phyloP scores from a whole-genome alignment of 2,329 filamentous ascomycete species.

The Blumeria graminis region DNA sequence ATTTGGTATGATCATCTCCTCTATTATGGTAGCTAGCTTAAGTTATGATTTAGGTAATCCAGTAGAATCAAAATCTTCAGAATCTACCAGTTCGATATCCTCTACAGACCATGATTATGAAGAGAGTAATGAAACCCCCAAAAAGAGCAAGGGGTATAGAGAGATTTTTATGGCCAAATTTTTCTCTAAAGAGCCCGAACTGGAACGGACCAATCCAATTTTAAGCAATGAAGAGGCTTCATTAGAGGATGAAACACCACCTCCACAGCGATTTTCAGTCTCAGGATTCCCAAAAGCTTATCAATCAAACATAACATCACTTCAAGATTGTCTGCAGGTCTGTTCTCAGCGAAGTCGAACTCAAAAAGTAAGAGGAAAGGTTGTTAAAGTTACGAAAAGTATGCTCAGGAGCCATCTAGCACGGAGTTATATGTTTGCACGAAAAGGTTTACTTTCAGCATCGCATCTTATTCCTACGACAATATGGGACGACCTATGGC shows the following conservation, averaged over 20 bases:
- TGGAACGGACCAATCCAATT: no score
- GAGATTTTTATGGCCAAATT: no score
- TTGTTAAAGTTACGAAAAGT: neutral
- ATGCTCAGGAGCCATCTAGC: constrained; percentile 1
- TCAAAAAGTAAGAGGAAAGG: neutral
- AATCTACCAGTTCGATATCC: no score
- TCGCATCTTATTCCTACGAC: constrained; percentile 27
- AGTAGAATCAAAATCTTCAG: no score
- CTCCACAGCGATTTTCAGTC: neutral
- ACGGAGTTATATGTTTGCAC: constrained; percentile 1
- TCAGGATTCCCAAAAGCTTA: neutral
- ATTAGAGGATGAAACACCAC: no score
- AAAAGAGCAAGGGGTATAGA: no score
- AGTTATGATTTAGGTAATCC: no score
- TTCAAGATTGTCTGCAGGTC: neutral
- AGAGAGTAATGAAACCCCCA: no score
- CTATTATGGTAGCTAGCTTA: neutral
- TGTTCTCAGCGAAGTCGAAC: neutral
- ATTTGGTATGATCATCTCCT: neutral
- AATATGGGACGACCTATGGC: constrained; percentile 44
- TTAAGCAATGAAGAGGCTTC: no score
- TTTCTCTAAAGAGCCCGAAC: no score
- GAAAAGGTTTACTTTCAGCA: constrained; percentile 7
- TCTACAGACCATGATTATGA: no score
- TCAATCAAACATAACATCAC: neutral